phyloP scores from a whole-genome alignment of 148 eudicot species.

The Rhododendron ovatum region DNA sequence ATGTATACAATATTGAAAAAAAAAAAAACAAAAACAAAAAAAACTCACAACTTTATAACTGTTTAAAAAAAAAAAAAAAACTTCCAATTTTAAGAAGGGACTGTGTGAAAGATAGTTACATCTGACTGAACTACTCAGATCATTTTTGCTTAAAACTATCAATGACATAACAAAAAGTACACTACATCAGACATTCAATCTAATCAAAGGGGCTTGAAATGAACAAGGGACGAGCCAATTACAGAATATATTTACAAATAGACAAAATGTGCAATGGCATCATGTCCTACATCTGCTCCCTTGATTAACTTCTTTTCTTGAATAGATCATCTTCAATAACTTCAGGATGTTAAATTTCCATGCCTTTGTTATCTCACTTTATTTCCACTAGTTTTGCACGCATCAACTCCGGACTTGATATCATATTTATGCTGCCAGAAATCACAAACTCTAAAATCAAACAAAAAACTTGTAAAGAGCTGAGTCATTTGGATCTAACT shows the following conservation, averaged over 20 bases:
- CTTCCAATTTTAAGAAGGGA: too few relatives aligned
- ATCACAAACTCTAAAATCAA: slow-evolving; percentile 5
- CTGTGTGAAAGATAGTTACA: too few relatives aligned
- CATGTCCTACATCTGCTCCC: not conserved
- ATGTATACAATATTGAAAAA: too few relatives aligned
- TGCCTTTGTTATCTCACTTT: slow-evolving; percentile 22
- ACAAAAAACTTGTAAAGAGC: not conserved
- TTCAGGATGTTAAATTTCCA: not conserved
- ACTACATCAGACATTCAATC: not conserved
- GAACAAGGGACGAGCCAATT: not conserved
- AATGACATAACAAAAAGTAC: not conserved
- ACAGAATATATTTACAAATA: slow-evolving; percentile 2
- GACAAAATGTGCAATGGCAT: not conserved
- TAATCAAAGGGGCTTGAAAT: too few relatives aligned
- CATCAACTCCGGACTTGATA: slow-evolving; percentile 45
- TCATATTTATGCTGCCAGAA: slow-evolving; percentile 60
- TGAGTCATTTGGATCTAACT: not conserved
- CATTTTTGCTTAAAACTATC: not conserved
- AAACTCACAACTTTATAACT: too few relatives aligned
- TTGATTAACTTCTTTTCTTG: not conserved
- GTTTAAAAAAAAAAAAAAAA: too few relatives aligned
- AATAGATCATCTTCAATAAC: not conserved
- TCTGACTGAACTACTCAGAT: not conserved
- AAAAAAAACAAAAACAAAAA: too few relatives aligned
- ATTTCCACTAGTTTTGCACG: slow-evolving; percentile 56